Percentiles rank a stretch among this genome's conserved stretches.
Evolutionary conservation across 306 rosid genomes (phyloP).

Genomic region (Amphicarpaea edgeworthii): DNA sequence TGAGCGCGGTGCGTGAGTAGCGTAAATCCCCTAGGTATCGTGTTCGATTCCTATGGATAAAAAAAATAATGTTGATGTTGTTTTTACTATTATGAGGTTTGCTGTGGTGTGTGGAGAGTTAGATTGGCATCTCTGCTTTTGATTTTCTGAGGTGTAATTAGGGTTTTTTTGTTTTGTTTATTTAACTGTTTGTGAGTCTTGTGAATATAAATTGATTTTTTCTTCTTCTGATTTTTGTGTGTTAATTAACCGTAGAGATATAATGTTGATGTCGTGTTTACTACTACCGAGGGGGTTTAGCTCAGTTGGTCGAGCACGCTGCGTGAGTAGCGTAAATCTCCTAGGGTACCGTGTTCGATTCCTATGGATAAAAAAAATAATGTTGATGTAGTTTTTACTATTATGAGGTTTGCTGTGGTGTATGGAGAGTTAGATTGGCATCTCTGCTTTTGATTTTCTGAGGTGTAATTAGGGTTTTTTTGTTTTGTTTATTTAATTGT

Average conservation of each 20-base stretch:
- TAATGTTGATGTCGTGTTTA: not conserved
- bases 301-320: no score
- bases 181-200: not conserved
- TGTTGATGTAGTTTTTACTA: no score
- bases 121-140: not conserved
- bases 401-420: no score
- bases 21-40: no score
- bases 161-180: not conserved
- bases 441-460: not conserved
- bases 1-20: no score
- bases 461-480: constrained; percentile 30
- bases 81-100: no score
- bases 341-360: no score
- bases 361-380: no score
- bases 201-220: not conserved
- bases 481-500: not conserved
- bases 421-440: not conserved
- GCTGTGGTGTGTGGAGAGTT: no score
- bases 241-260: not conserved
- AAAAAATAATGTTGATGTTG: not conserved
- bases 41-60: no score
- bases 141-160: constrained; percentile 12
- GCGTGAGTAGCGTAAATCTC: no score
- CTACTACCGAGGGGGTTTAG: no score
- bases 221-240: not conserved